Evolutionary conservation across 2,329 filamentous ascomycete species (phyloP), one percentile per base, ranked within the genome.

Genomic region (Pseudogymnoascus sp.): DNA sequence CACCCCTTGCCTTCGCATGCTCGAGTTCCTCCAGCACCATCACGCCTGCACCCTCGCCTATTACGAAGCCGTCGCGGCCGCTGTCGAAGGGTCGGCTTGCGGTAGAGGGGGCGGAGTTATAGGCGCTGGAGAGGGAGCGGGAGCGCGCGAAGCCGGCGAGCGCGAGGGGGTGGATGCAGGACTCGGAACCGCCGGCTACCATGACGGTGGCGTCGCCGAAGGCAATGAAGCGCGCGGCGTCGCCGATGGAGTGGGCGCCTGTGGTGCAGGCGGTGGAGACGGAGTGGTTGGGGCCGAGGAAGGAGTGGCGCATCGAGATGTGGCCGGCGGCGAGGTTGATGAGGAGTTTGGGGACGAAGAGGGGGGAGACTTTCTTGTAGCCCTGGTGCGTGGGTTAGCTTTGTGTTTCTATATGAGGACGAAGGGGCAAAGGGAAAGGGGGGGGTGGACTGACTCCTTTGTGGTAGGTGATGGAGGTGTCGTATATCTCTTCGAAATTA

Each of bases 301-400:
- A 89, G 17, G 91, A 90, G 76, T 95, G 87, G 69, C 87, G 89
- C 87, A 99, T 97, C 26, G 93, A 93, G 38, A 97, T 87, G 73
- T 97, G 93, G 0, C 95, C 95, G 9, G 95, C 95, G 0, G 91
- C 95, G 68, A 99, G 84, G 74, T 99, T 99, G 77, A 96, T 96
- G 60, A 99, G 82, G 7, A 97, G 86, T 69, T 91, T 89, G 6
- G 95, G 95, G 7, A 97, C 92, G 72, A 99, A 97, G 3, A 96
- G 78, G 1, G 95, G 95, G 35, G 93, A 96, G 1, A 97, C 90
- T 72, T 95, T 96, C 69, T 85, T 91, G 75, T 97, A 96, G 67
- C 93, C 93, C 90, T 95, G 62, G 36, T 66, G 17, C 60, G 40
- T 26, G 9, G 26, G 26, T 53, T 31, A 53, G 47, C 7, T 53